A percentile compares a stretch with the other conserved stretches of the same genome.
These are phyloP conservation scores for Thermothelomyces thermophilus DNA, from an alignment of 2,329 filamentous ascomycete genomes.

Conservation along the genomic window DNA sequence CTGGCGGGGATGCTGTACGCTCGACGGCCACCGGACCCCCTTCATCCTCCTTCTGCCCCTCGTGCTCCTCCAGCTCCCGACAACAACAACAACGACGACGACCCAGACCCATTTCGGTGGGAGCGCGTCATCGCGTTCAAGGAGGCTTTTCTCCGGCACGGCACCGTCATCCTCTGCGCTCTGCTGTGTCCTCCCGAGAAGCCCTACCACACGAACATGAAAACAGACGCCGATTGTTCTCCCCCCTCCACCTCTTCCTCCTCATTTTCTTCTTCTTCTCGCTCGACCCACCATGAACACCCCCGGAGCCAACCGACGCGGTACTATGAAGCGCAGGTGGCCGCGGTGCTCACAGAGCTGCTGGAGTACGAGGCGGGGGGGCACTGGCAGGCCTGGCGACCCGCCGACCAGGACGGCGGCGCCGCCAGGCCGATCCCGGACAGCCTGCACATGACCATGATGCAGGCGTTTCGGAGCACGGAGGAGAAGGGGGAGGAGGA, in stretches of 20 bases:
- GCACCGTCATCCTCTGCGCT: conserved; percentile 1
- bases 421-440: neutral
- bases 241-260: too few species aligned
- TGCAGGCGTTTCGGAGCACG: neutral
- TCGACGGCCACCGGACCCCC: neutral
- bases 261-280: too few species aligned
- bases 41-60: too few species aligned
- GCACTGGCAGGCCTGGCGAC: neutral
- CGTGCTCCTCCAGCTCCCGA: too few species aligned
- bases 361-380: conserved; percentile 5
- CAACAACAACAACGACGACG: neutral
- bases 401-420: neutral
- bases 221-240: too few species aligned
- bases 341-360: neutral
- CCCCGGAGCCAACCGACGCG: too few species aligned
- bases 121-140: conserved; percentile 6
- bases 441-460: conserved; percentile 9
- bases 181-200: neutral
- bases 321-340: conserved; percentile 2
- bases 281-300: too few species aligned
- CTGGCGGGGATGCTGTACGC: neutral
- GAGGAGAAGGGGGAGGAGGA: neutral
- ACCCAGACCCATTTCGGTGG: neutral
- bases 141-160: conserved; percentile 7
- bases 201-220: too few species aligned